Percentiles rank a stretch among this genome's conserved stretches.
These are phyloP conservation scores for Aspergillus mulundensis DNA, from an alignment of 495 filamentous ascomycete genomes.

Conservation along the genomic window DNA sequence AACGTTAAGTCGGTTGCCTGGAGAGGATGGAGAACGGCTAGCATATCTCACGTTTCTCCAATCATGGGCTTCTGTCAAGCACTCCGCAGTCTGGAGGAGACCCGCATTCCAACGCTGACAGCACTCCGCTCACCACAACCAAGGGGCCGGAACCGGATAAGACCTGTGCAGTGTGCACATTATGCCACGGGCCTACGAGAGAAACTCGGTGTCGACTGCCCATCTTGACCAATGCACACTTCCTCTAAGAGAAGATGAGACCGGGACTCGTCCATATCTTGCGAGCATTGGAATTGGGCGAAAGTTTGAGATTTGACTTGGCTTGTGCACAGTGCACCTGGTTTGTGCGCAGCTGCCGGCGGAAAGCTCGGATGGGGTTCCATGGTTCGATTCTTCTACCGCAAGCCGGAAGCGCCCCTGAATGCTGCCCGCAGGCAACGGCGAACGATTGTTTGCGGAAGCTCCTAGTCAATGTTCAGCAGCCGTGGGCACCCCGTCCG, in stretches of 20 bases:
- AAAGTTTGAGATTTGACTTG: background rate
- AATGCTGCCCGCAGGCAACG: background rate
- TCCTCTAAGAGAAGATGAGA: background rate
- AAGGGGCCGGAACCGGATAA: background rate
- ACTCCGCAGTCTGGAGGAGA: slow-evolving; percentile 6
- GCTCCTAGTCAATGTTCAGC: no score
- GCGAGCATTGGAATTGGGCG: background rate
- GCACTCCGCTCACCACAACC: background rate
- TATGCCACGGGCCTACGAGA: background rate
- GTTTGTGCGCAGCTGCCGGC: background rate
- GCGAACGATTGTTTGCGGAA: background rate
- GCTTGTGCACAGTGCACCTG: background rate
- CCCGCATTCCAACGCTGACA: slow-evolving; percentile 7
- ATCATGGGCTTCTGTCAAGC: background rate
- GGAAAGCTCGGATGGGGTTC: slow-evolving; percentile 23
- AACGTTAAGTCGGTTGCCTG: slow-evolving; percentile 2
- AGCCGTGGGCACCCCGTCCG: no score
- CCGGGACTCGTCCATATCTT: background rate
- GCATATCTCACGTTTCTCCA: background rate
- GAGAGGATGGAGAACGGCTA: background rate
- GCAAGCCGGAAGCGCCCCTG: slow-evolving; percentile 14
- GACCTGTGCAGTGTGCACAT: background rate
- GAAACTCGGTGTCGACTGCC: background rate
- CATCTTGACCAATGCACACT: background rate
- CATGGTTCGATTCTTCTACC: slow-evolving; percentile 8